Evolutionary conservation across 768 basidiomycete genomes (phyloP).

Genomic region (Daedaleopsis sinensis): DNA sequence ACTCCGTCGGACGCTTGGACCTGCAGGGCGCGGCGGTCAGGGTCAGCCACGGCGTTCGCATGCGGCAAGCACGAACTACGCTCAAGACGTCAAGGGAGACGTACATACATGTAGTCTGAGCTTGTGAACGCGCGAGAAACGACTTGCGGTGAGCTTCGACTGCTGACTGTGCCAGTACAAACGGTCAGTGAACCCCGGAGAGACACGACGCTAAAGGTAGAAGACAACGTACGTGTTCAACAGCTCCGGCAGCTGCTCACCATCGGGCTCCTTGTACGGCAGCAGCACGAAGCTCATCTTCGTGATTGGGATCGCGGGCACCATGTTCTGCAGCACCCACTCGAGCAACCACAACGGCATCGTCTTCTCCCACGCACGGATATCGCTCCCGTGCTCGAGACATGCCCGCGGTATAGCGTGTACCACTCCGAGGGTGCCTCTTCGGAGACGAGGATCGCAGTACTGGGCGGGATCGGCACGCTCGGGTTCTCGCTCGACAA

Average conservation of each 20-base stretch:
- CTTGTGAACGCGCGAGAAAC: constrained; percentile 84
- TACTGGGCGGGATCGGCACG: constrained; percentile 57
- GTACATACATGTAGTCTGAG: constrained; percentile 81
- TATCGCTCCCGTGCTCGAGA: constrained; percentile 58
- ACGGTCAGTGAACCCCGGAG: constrained; percentile 2
- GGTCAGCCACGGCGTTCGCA: no score
- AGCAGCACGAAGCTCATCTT: constrained; percentile 92
- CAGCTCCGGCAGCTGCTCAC: constrained; percentile 73
- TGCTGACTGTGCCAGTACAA: constrained; percentile 51
- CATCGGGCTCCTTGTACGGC: constrained; percentile 67
- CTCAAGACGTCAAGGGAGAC: constrained; percentile 27
- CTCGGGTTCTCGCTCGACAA: constrained; percentile 72
- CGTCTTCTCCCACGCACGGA: constrained; percentile 63
- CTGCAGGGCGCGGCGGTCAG: constrained; percentile 36
- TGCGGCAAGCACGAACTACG: neutral
- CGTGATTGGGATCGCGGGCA: constrained; percentile 49
- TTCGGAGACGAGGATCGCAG: constrained; percentile 78
- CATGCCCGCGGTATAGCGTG: constrained; percentile 75
- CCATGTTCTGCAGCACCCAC: constrained; percentile 74
- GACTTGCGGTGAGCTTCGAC: constrained; percentile 86
- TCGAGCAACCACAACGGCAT: constrained; percentile 92
- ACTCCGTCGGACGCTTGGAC: no score
- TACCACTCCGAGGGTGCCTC: constrained; percentile 77
- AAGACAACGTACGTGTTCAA: constrained; percentile 73
- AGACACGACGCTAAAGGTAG: neutral